A percentile compares a stretch with the other conserved stretches of the same genome.
These are phyloP conservation scores for Capronia epimyces DNA, from an alignment of 2,329 filamentous ascomycete species.

Conservation along the genomic window DNA sequence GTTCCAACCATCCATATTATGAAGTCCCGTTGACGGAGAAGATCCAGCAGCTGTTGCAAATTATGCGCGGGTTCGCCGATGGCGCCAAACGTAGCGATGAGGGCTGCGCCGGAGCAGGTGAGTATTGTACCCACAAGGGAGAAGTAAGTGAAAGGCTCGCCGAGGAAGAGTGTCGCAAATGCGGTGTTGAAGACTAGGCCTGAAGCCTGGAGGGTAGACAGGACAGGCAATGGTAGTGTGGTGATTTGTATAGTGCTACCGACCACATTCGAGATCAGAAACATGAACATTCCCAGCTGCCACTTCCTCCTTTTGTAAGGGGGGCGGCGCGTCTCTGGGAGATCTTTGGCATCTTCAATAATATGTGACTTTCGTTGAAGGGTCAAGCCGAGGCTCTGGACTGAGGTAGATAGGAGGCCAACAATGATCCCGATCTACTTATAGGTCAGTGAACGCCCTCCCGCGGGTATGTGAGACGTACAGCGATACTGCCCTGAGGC, in stretches of 20 bases:
- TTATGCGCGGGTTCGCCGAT: slow-evolving; percentile 89
- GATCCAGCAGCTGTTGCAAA: slow-evolving; percentile 69
- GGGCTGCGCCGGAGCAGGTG: slow-evolving; percentile 77
- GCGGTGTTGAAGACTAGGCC: slow-evolving; percentile 98
- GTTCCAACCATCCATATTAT: slow-evolving; percentile 85
- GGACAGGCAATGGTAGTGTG: slow-evolving; percentile 83
- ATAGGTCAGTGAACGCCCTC: slow-evolving; percentile 25
- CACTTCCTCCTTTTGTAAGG: slow-evolving; percentile 86
- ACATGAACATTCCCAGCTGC: slow-evolving; percentile 96
- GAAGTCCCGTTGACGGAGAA: slow-evolving; percentile 70
- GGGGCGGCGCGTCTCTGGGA: slow-evolving; percentile 71
- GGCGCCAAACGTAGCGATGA: slow-evolving; percentile 91
- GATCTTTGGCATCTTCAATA: slow-evolving; percentile 87
- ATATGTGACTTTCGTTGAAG: slow-evolving; percentile 97
- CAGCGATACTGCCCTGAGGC: slow-evolving; percentile 70
- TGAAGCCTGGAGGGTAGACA: slow-evolving; percentile 92
- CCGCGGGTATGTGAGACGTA: slow-evolving; percentile 40
- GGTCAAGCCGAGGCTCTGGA: slow-evolving; percentile 91
- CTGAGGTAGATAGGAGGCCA: slow-evolving; percentile 84
- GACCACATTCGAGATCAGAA: slow-evolving; percentile 86
- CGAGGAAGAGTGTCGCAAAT: slow-evolving; percentile 86
- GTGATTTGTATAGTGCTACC: slow-evolving; percentile 97
- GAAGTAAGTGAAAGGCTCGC: slow-evolving; percentile 89
- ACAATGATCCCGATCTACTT: slow-evolving; percentile 82
- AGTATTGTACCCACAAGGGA: slow-evolving; percentile 86